These are phyloP conservation scores for Poa annua DNA, from an alignment of 176 grass and related monocot genomes.

Conservation along the genomic window DNA sequence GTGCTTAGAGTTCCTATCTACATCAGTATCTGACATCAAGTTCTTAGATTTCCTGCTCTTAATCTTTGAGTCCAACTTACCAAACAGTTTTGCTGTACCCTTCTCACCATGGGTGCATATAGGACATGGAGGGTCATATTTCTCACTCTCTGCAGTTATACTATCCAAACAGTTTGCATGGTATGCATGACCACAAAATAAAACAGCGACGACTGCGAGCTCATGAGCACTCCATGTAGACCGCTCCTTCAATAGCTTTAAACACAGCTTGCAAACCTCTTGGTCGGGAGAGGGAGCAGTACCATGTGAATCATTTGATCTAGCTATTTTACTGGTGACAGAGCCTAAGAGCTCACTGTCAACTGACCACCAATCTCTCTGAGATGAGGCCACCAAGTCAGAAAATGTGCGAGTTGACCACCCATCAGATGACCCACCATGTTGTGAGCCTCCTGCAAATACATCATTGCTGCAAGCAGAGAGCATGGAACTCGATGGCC, in stretches of 20 bases:
- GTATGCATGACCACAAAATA: constrained; percentile 70
- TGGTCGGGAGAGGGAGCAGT: constrained; percentile 44
- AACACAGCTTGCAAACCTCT: constrained; percentile 63
- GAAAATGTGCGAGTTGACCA: constrained; percentile 73
- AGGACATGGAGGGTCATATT: constrained; percentile 74
- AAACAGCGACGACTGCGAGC: constrained; percentile 54
- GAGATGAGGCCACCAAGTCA: constrained; percentile 61
- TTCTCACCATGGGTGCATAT: constrained; percentile 69
- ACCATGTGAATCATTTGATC: constrained; percentile 40
- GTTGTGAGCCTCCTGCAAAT: constrained; percentile 27
- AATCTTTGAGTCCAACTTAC: constrained; percentile 39
- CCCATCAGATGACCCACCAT: constrained; percentile 58
- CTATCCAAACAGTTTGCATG: constrained; percentile 84
- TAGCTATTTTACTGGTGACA: constrained; percentile 32
- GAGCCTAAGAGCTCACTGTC: constrained; percentile 58
- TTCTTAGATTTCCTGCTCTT: constrained; percentile 50
- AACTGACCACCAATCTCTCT: constrained; percentile 63
- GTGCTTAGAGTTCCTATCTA: constrained; percentile 33
- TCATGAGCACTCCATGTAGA: constrained; percentile 66
- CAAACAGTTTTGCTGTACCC: constrained; percentile 53
- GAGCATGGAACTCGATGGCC: constrained; percentile 38
- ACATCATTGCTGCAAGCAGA: constrained; percentile 31
- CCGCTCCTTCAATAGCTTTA: constrained; percentile 54
- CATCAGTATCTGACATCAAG: constrained; percentile 36
- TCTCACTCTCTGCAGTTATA: constrained; percentile 61